phyloP scores from a whole-genome alignment of 1,284 basidiomycete genomes.

The Rhodotorula mucilaginosa region DNA sequence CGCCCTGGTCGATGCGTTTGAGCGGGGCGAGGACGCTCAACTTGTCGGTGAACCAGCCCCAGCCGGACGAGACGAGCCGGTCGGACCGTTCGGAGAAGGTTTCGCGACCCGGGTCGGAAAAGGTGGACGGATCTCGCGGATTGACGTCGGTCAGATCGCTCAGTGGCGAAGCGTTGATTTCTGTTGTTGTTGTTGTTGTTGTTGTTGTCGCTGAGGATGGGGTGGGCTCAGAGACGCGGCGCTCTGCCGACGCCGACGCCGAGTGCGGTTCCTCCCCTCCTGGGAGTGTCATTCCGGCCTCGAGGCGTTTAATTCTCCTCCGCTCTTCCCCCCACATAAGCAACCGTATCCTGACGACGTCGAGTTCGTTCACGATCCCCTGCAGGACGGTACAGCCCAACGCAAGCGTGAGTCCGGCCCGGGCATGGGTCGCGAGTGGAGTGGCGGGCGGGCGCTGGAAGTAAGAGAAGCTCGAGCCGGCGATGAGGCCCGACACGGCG shows the following conservation, averaged over 20 bases:
- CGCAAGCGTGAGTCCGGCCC: constrained; percentile 31
- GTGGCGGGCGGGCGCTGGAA: constrained; percentile 11
- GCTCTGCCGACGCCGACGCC: neutral
- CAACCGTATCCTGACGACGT: constrained; percentile 24
- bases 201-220: neutral
- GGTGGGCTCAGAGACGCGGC: neutral
- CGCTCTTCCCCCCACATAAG: constrained; percentile 24
- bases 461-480: constrained; percentile 34
- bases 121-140: neutral
- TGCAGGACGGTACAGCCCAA: constrained; percentile 34
- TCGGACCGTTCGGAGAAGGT: constrained; percentile 39
- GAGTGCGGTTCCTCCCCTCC: neutral
- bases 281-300: neutral
- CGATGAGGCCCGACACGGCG: constrained; percentile 19
- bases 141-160: constrained; percentile 6
- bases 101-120: constrained; percentile 23
- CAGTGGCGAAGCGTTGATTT: neutral
- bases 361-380: constrained; percentile 33
- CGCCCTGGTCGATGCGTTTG: constrained; percentile 27
- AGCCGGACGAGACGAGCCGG: constrained; percentile 12
- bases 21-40: constrained; percentile 15
- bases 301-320: neutral
- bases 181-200: neutral
- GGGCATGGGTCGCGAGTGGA: constrained; percentile 2
- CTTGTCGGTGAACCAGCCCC: constrained; percentile 9